These are phyloP conservation scores for Epichloe aotearoae DNA, from an alignment of 2,329 filamentous ascomycete species.

Conservation along the genomic window DNA sequence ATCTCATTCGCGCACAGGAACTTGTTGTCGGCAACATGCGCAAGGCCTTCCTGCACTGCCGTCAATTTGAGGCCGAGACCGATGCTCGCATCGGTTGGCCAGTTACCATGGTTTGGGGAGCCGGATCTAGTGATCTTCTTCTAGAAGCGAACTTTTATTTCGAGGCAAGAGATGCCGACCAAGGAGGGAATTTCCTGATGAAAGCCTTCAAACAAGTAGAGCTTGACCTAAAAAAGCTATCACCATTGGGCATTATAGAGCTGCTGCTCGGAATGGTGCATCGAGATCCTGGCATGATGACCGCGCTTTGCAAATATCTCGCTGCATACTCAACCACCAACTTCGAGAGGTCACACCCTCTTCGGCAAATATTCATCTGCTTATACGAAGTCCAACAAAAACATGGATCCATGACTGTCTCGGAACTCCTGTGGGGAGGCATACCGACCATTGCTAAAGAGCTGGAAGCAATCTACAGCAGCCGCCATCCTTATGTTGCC, in stretches of 20 bases:
- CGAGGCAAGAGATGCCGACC: conserved; percentile 25
- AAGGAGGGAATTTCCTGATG: conserved; percentile 27
- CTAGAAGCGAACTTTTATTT: conserved; percentile 30
- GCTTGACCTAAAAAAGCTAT: conserved; percentile 27
- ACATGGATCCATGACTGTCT: conserved; percentile 28
- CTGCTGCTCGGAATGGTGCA: conserved; percentile 30
- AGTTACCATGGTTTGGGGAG: conserved; percentile 29
- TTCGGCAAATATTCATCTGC: conserved; percentile 29
- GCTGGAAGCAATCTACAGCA: conserved; percentile 30
- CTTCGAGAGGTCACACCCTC: conserved; percentile 28
- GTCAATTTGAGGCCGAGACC: conserved; percentile 27
- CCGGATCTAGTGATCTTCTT: conserved; percentile 29
- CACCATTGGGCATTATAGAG: conserved; percentile 29
- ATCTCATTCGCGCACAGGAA: conserved; percentile 30
- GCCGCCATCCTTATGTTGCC: conserved; percentile 29
- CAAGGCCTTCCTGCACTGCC: conserved; percentile 30
- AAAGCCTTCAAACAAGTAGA: conserved; percentile 30
- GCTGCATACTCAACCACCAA: conserved; percentile 30
- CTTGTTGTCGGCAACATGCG: conserved; percentile 29
- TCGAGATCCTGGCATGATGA: conserved; percentile 30
- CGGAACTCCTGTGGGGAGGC: conserved; percentile 28
- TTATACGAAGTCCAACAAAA: conserved; percentile 33
- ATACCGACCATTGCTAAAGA: conserved; percentile 29
- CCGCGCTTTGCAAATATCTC: conserved; percentile 31
- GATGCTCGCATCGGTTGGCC: conserved; percentile 26